A percentile compares a stretch with the other conserved stretches of the same genome.
Evolutionary conservation across 305 asterid species (phyloP).

Genomic region (Fraxinus albicans): DNA sequence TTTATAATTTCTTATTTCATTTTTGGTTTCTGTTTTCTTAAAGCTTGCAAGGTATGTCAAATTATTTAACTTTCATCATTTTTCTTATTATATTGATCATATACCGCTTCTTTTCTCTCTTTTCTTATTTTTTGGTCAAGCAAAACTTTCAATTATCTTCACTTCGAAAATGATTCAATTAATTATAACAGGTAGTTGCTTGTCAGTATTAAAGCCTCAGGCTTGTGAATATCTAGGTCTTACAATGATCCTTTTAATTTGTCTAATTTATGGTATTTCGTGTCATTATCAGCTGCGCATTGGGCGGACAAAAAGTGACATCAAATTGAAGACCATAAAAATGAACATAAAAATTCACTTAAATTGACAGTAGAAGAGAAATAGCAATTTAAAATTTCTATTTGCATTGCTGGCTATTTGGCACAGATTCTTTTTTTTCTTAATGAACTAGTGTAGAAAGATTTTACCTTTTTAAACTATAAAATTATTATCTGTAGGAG

Average conservation of each 20-base stretch:
- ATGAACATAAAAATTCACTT: background rate
- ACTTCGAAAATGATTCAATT: background rate
- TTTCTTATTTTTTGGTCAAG: background rate
- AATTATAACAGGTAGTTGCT: conserved; percentile 3
- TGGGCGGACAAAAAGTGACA: background rate
- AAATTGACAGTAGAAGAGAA: background rate
- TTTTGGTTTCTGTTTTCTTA: background rate
- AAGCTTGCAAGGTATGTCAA: background rate
- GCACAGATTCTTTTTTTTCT: background rate
- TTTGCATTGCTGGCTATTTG: background rate
- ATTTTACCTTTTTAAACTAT: background rate
- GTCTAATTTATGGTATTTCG: background rate
- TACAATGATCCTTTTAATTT: background rate
- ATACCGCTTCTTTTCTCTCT: background rate
- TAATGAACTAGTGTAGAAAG: conserved; percentile 8
- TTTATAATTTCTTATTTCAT: background rate
- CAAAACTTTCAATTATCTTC: background rate
- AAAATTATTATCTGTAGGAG: conserved; percentile 9
- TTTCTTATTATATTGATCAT: background rate
- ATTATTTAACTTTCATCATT: background rate
- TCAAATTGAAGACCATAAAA: background rate
- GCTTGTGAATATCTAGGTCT: background rate
- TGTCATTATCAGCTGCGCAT: background rate
- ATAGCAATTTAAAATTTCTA: background rate
- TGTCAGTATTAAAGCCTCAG: background rate